Evolutionary conservation across 768 basidiomycete genomes (phyloP).

Genomic region (Pleurotus citrinopileatus): DNA sequence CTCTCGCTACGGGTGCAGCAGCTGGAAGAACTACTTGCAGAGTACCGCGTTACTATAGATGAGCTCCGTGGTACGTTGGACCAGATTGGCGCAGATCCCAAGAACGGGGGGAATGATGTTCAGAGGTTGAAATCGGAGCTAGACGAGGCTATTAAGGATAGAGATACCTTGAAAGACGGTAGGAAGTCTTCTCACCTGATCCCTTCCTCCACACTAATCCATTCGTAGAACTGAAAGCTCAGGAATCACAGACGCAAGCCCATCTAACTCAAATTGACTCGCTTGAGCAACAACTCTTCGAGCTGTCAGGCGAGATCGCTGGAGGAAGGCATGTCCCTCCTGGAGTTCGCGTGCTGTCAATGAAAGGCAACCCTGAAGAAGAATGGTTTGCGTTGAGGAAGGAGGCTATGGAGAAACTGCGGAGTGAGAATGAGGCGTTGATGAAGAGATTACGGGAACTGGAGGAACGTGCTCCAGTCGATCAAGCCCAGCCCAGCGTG

Average conservation of each 20-base stretch:
- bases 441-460: slow-evolving; percentile 63
- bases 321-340: slow-evolving; percentile 76
- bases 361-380: slow-evolving; percentile 80
- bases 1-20: slow-evolving; percentile 45
- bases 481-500: background rate
- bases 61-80: slow-evolving; percentile 49
- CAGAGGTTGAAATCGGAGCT: slow-evolving; percentile 39
- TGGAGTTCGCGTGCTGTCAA: slow-evolving; percentile 60
- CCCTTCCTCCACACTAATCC: background rate
- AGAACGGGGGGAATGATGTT: slow-evolving; percentile 17
- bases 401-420: slow-evolving; percentile 71
- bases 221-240: slow-evolving; percentile 41
- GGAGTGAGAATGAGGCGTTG: slow-evolving; percentile 81
- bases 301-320: slow-evolving; percentile 73
- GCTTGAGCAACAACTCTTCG: slow-evolving; percentile 79
- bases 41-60: slow-evolving; percentile 50
- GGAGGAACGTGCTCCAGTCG: slow-evolving; percentile 37
- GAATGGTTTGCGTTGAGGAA: slow-evolving; percentile 76
- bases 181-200: background rate
- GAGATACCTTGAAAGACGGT: slow-evolving; percentile 41
- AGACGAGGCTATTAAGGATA: slow-evolving; percentile 33
- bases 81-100: slow-evolving; percentile 34
- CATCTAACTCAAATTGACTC: slow-evolving; percentile 57
- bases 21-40: slow-evolving; percentile 51
- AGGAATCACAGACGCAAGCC: slow-evolving; percentile 29